Evolutionary conservation across 108 stramenopile species (phyloP), one percentile per base, ranked within the genome.

Genomic region (Mayamaea pseudoterrestris): DNA sequence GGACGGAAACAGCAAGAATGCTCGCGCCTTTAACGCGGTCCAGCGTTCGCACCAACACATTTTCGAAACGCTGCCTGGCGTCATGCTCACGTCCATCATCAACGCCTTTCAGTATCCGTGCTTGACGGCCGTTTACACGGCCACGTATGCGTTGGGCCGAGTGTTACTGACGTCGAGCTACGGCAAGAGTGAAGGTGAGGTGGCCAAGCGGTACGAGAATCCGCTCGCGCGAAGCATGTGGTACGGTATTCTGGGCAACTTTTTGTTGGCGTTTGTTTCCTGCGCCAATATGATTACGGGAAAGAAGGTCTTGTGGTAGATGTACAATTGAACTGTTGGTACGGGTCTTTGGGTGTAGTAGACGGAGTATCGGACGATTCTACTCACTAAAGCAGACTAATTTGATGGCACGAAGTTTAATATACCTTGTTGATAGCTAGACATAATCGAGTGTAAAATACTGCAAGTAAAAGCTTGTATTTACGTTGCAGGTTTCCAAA

Each of bases 41-140:
- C 73, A 78, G 53, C 43, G 77, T 27, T 58, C 66, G 8, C 77
- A 78, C 48, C 77, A 78, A 41, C 77, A 78, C 26, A 71, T 74
- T 21, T 68, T 74, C 21, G 77, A 74, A 51, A 74, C 69, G 21
- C 74, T 61, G 39, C 60, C 71, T 3, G 24, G 17, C 7, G 17
- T 27, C 25, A 14, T 28, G 4, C 16, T 54, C 1, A 30, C 27
- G n/a, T 18, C 25, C 16, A 18, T 54, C 25, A 41, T 39, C 24
- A 41, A 26, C 12, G 53, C 53, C 30, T 4, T 46, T 4, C 21
- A 47, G 14, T 57, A 31, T 35, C 56, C 55, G 22, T 5, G 46
- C 27, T 27, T 46, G 22, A 17, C 46, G 29, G 56, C 45, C 14
- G 23, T 42, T 8, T 34, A 44, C 8, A 34, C 46, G 0, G n/a